phyloP scores from a whole-genome alignment of 2,329 filamentous ascomycete species.

The Coniochaeta prunicola region DNA sequence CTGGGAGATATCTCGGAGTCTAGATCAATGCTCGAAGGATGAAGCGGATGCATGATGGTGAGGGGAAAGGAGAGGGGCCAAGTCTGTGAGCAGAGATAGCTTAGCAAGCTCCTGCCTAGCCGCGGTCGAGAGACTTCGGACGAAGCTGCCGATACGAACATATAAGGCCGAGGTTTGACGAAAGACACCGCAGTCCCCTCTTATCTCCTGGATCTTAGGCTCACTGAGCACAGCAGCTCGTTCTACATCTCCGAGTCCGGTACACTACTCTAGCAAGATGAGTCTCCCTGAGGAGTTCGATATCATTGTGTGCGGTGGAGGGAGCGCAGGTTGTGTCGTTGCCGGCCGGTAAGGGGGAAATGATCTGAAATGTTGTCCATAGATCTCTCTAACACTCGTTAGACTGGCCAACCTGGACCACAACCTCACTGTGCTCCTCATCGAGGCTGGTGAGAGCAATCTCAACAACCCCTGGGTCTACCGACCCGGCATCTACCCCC shows the following conservation, averaged over 20 bases:
- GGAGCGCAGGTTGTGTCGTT: conserved; percentile 56
- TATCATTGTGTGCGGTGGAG: conserved; percentile 72
- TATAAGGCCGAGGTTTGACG: neutral
- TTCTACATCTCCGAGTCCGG: neutral
- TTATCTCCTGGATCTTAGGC: neutral
- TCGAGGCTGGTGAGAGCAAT: conserved; percentile 66
- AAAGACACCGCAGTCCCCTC: neutral
- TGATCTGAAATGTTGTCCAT: neutral
- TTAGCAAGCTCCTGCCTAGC: neutral
- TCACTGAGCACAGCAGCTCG: neutral
- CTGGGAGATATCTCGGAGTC: neutral
- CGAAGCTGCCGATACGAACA: neutral
- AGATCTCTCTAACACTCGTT: conserved; percentile 25
- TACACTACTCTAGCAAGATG: neutral
- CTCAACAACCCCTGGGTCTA: conserved; percentile 74
- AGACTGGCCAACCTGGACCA: conserved; percentile 70
- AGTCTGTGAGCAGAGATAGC: neutral
- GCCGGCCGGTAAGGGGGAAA: conserved; percentile 39
- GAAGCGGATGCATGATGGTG: neutral
- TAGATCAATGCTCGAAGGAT: conserved; percentile 1
- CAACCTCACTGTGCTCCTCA: conserved; percentile 61
- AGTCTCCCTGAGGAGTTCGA: conserved; percentile 67
- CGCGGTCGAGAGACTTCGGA: neutral
- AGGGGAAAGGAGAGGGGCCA: neutral
- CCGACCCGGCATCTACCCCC: conserved; percentile 69